Conservation (phyloP, 2,329 filamentous ascomycete species). For the Teratosphaeria viscida region DNA sequence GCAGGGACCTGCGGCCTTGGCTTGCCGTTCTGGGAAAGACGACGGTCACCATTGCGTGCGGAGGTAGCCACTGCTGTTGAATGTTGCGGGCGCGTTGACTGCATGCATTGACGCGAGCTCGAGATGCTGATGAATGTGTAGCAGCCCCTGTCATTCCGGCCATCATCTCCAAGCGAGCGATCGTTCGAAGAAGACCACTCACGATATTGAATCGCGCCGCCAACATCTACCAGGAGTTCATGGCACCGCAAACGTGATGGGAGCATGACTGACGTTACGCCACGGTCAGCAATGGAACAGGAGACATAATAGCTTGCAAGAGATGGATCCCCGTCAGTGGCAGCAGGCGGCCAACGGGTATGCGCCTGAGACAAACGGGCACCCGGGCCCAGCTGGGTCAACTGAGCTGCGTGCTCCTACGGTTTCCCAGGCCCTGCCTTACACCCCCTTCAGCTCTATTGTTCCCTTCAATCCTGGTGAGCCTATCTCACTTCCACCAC, state of each 20-base stretch:
- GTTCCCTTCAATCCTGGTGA: constrained; percentile 67
- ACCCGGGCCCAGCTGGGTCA: background rate
- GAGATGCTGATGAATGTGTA: background rate
- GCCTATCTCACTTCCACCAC: constrained; percentile 7
- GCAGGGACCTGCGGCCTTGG: background rate
- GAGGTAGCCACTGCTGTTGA: background rate
- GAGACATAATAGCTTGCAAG: background rate
- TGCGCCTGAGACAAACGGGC: background rate
- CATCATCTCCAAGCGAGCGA: background rate
- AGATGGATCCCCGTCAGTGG: background rate
- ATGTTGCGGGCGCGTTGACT: background rate
- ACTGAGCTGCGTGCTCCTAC: constrained; percentile 28
- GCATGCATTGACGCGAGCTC: background rate
- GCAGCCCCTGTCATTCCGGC: background rate
- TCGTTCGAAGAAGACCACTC: background rate
- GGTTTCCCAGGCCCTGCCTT: constrained; percentile 69
- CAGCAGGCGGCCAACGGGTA: background rate
- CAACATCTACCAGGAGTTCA: background rate
- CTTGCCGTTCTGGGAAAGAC: background rate
- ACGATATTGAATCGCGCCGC: background rate
- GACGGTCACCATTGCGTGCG: background rate
- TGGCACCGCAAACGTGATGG: background rate
- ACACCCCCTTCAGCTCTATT: constrained; percentile 70
- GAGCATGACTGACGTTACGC: background rate
- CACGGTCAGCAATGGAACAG: background rate